Evolutionary conservation across 1,284 basidiomycete genomes (phyloP), one percentile per base, ranked within the genome.

Genomic region (Boletus smithii): DNA sequence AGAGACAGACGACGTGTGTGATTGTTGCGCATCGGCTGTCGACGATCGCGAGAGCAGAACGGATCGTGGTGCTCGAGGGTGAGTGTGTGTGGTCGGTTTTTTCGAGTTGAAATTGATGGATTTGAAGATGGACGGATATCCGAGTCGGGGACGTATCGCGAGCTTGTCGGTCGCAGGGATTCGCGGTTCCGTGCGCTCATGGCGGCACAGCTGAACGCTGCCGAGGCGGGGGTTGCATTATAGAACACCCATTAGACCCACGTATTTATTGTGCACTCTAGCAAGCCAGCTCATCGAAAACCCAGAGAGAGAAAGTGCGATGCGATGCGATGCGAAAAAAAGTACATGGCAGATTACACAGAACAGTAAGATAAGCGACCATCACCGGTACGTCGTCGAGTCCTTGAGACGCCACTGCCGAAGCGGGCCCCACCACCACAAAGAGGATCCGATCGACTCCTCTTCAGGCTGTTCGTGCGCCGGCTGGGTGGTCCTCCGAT

Each of bases 11-110:
- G 39, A 95, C 91, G 2, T 93, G 92, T 51, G 71, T 97, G 33
- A 84, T 95, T 46, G 91, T 94, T 20, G 93, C 93, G 0, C 93
- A 95, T 68, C 76, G 93, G 47, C 64, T 92, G 40, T 89, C 85
- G 17, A 92, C 88, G 9, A 92, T 92, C 52, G 91, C 86, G 16
- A 75, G 86, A 48, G 91, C 88, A 2, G 90, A 93, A 61, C 74
- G 86, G 26, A 89, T 95, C 41, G 85, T 91, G 8, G 91, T 95
- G 14, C 74, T 97, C 23, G 92, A 95, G 71, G 83, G 83, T 84
- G 36, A 30, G 69, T 44, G 11, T n/a, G 30, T n/a, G 29, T 29
- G 3, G 29, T 30, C 13, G 13, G 26, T 27, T 11, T 11, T 9
- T 27, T 11, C 24, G 5, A 24, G 8, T 8, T 8, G 24, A 8